Percentiles rank a stretch among this genome's conserved stretches.
These are phyloP conservation scores for Aspergillus olivimuriae DNA, from an alignment of 495 filamentous ascomycete genomes.

Conservation along the genomic window DNA sequence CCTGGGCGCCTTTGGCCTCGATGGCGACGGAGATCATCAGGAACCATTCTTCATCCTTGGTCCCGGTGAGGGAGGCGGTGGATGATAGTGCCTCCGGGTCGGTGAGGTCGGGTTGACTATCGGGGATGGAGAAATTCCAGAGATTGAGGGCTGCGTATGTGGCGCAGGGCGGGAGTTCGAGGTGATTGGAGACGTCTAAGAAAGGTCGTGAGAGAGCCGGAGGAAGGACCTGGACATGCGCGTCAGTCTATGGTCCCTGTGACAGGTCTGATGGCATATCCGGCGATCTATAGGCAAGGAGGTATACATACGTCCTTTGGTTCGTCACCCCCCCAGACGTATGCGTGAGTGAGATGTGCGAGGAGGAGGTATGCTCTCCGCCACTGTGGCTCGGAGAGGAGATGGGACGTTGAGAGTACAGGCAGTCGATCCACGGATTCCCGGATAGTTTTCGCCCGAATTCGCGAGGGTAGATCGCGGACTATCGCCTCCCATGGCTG, in stretches of 20 bases:
- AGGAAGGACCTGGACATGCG: constrained; percentile 58
- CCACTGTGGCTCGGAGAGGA: constrained; percentile 81
- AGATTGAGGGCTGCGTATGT: constrained; percentile 85
- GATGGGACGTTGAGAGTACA: constrained; percentile 64
- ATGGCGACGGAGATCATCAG: constrained; percentile 92
- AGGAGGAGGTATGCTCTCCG: constrained; percentile 81
- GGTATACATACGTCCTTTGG: constrained; percentile 61
- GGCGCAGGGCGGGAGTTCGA: constrained; percentile 86
- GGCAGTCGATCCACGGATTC: constrained; percentile 70
- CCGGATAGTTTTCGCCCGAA: constrained; percentile 68
- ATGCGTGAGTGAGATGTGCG: constrained; percentile 81
- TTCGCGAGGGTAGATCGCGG: constrained; percentile 67
- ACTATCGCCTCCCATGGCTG: constrained; percentile 79
- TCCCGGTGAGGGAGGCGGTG: constrained; percentile 81
- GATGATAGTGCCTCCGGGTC: constrained; percentile 77
- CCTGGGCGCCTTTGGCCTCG: constrained; percentile 80
- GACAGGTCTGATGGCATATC: no score
- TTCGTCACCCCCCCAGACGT: constrained; percentile 87
- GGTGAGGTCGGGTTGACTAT: constrained; percentile 65
- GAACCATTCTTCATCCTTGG: constrained; percentile 96
- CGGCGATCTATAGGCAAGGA: no score
- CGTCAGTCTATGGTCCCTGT: not conserved
- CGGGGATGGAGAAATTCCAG: constrained; percentile 86
- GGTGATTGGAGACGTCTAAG: constrained; percentile 64
- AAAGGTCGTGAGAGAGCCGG: constrained; percentile 75